Base-by-base conservation (phyloP, 306 rosid species). In the Ochetophila trinervis region DNA sequence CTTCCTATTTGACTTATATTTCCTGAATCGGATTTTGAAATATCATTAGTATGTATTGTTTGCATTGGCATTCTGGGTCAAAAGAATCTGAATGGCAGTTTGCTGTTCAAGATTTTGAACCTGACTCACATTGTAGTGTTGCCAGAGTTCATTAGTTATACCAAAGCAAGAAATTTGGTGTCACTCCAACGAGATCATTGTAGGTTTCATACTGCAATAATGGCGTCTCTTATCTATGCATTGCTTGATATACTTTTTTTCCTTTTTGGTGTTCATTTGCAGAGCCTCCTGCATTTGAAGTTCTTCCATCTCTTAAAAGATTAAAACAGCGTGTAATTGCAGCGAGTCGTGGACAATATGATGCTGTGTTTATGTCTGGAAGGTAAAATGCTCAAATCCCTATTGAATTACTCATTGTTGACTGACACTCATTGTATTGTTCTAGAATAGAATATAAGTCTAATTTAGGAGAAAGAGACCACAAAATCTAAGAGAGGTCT, bases 281-380 rank as follows among this genome's bases (percentile, higher is more conserved):
- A 93, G 98, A 93, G 68, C 82, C 83, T 80, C 98, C 98, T 1
- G 98, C 94, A 37, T 93, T 93, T 78, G 94, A 89, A 75, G 97
- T 93, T 67, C 96, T 93, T 11, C 98, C 98, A 20, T 87, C 97
- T 74, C 98, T 93, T 70, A 89, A 79, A 78, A 80, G 76, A 84
- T 78, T 93, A 74, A 89, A 93, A 70, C 98, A 93, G 70, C 87
- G 97, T 34, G 74, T 93, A 64, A 69, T 67, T 32, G 91, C 94
- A 16, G 94, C 98, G 47, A 79, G 94, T 67, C 88, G 96, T 57
- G 97, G 96, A 70, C 86, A 84, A 71, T 89, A 89, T 55, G 86
- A 78, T 78, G 91, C 97, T 60, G 91, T 93, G 65, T 86, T 93
- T 69, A 93, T 93, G 98, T 93, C 98, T 50, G 98, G 98, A 76